Percentiles rank a stretch among this genome's conserved stretches.
These are phyloP conservation scores for Pseudocercospora fijiensis DNA, from an alignment of 2,329 filamentous ascomycete genomes.

Conservation along the genomic window DNA sequence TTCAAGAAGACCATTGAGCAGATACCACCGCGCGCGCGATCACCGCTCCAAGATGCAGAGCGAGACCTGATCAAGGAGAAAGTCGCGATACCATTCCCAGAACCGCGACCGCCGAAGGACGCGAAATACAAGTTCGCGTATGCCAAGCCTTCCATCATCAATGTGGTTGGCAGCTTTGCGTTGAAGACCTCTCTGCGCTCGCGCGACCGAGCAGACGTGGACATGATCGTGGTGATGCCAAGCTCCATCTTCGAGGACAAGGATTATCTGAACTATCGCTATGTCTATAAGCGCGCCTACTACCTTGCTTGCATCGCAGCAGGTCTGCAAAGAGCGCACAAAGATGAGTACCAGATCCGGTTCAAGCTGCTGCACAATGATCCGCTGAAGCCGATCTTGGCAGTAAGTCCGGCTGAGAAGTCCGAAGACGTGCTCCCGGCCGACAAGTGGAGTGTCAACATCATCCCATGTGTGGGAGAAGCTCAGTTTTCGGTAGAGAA, in stretches of 20 bases:
- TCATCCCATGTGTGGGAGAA: constrained; percentile 72
- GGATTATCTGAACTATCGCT: constrained; percentile 88
- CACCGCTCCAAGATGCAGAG: constrained; percentile 64
- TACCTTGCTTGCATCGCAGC: constrained; percentile 81
- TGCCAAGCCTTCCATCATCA: constrained; percentile 71
- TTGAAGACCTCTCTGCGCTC: constrained; percentile 70
- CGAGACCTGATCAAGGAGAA: constrained; percentile 66
- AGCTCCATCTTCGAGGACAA: constrained; percentile 79
- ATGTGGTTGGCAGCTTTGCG: constrained; percentile 85
- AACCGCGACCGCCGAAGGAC: constrained; percentile 72
- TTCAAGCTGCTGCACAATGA: constrained; percentile 37
- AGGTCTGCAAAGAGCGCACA: constrained; percentile 63
- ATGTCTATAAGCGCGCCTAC: constrained; percentile 92
- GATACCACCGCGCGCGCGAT: constrained; percentile 52
- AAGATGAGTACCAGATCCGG: constrained; percentile 53
- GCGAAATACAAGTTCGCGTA: constrained; percentile 81
- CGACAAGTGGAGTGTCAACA: constrained; percentile 62
- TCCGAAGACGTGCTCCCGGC: constrained; percentile 22
- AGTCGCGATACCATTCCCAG: constrained; percentile 77
- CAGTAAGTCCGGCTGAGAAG: constrained; percentile 42
- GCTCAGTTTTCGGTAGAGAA: constrained; percentile 70
- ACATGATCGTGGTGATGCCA: constrained; percentile 88
- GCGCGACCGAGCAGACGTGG: constrained; percentile 57
- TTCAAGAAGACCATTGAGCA: constrained; percentile 59
- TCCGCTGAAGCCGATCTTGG: constrained; percentile 65